Percentiles rank a stretch among this genome's conserved stretches.
Conservation (phyloP, 768 basidiomycete species). For the Obba rivulosa region DNA sequence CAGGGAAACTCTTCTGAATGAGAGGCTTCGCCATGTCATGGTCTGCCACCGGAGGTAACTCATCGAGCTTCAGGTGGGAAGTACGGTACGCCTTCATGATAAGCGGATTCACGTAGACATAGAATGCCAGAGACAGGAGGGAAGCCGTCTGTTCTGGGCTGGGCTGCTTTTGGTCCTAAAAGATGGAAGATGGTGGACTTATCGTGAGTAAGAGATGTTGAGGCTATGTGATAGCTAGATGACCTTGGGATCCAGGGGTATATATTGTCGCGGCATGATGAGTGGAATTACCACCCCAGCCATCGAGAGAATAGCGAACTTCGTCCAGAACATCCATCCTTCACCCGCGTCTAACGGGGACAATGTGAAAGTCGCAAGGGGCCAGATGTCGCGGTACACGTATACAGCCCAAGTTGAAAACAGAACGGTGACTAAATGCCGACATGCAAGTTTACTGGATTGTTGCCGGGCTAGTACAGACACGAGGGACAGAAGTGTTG, state of each 20-base stretch:
- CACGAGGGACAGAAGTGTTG: slow-evolving; percentile 18
- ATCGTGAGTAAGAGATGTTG: not conserved
- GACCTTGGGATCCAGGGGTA: slow-evolving; percentile 52
- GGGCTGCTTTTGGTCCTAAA: slow-evolving; percentile 19
- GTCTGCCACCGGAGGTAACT: slow-evolving; percentile 46
- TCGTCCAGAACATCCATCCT: slow-evolving; percentile 49
- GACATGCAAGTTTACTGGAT: slow-evolving; percentile 24
- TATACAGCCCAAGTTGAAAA: slow-evolving; percentile 43
- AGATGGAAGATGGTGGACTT: not conserved
- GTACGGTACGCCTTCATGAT: slow-evolving; percentile 39
- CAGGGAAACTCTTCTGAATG: slow-evolving; percentile 28
- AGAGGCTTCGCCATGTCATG: slow-evolving; percentile 33
- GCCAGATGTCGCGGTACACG: slow-evolving; percentile 55
- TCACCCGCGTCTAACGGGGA: slow-evolving; percentile 44
- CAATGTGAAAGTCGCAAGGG: slow-evolving; percentile 49
- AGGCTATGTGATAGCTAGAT: not conserved
- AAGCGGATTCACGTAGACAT: slow-evolving; percentile 50
- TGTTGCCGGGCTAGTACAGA: slow-evolving; percentile 10
- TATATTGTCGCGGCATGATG: slow-evolving; percentile 49
- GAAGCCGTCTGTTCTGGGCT: slow-evolving; percentile 29
- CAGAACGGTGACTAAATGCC: slow-evolving; percentile 46
- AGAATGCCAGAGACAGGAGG: slow-evolving; percentile 31
- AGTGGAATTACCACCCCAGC: slow-evolving; percentile 48
- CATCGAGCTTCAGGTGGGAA: slow-evolving; percentile 37
- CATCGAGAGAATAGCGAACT: slow-evolving; percentile 40